A percentile compares a stretch with the other conserved stretches of the same genome.
Conservation (phyloP, 345 rosid species). For the Eutrema japonicum region DNA sequence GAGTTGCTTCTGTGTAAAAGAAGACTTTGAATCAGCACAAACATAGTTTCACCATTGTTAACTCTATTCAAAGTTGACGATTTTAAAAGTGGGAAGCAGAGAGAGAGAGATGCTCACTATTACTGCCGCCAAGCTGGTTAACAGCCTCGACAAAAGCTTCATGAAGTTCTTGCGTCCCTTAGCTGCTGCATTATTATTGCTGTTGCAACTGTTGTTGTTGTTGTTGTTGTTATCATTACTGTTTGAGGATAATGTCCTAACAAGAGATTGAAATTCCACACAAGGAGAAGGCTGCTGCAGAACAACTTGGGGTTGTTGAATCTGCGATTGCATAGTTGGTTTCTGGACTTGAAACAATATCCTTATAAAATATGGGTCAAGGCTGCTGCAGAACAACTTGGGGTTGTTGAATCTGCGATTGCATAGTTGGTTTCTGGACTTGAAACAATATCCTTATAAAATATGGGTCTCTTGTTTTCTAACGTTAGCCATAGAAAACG, state of each 20-base stretch:
- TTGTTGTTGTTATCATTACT: constrained; percentile 14
- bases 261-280: constrained; percentile 49
- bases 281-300: constrained; percentile 60
- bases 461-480: not conserved
- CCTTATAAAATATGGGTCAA: too few relatives aligned
- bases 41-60: constrained; percentile 15
- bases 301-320: too few relatives aligned
- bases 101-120: constrained; percentile 52
- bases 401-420: constrained; percentile 47
- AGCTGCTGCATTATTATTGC: constrained; percentile 55
- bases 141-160: constrained; percentile 94
- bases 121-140: constrained; percentile 82
- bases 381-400: too few relatives aligned
- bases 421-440: constrained; percentile 50
- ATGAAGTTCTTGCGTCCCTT: constrained; percentile 95
- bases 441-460: constrained; percentile 43
- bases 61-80: not conserved
- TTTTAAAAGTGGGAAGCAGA: constrained; percentile 1
- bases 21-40: constrained; percentile 40
- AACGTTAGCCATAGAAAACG: not conserved
- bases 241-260: constrained; percentile 55
- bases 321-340: too few relatives aligned
- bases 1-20: constrained; percentile 72
- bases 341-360: too few relatives aligned
- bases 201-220: constrained; percentile 22